phyloP scores from a whole-genome alignment of 352 stramenopile species.

The Phytophthora quininea region DNA sequence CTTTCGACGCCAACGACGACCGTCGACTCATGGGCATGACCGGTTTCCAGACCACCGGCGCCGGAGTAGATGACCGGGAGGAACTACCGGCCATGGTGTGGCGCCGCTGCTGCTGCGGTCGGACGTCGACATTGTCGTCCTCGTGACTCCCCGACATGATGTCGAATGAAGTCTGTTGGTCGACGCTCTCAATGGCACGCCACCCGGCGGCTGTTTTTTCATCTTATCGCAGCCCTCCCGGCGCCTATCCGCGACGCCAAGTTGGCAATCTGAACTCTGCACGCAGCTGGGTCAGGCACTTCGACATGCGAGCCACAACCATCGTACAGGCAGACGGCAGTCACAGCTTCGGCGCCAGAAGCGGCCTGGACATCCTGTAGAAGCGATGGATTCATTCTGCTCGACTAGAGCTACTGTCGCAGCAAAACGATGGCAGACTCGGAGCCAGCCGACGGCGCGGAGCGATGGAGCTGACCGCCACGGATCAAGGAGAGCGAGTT shows the following conservation, averaged over 20 bases:
- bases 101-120: slow-evolving; percentile 12
- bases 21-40: slow-evolving; percentile 33
- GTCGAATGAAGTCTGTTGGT: slow-evolving; percentile 14
- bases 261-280: slow-evolving; percentile 19
- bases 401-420: slow-evolving; percentile 1
- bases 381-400: neutral
- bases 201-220: slow-evolving; percentile 9
- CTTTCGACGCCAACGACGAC: slow-evolving; percentile 27
- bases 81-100: slow-evolving; percentile 29
- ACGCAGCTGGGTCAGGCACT: slow-evolving; percentile 21
- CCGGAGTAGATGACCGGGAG: slow-evolving; percentile 13
- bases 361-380: neutral
- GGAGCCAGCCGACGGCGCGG: neutral
- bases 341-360: neutral
- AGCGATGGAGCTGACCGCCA: neutral
- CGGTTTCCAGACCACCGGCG: slow-evolving; percentile 29
- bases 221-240: slow-evolving; percentile 35
- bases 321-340: slow-evolving; percentile 14
- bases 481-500: slow-evolving; percentile 9
- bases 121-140: slow-evolving; percentile 23
- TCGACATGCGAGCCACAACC: slow-evolving; percentile 26
- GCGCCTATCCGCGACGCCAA: slow-evolving; percentile 28
- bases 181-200: too few relatives aligned
- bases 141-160: slow-evolving; percentile 25
- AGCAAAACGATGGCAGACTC: neutral